A percentile compares a stretch with the other conserved stretches of the same genome.
These are phyloP conservation scores for Pseudofabraea citricarpa DNA, from an alignment of 2,329 filamentous ascomycete genomes.

Conservation along the genomic window DNA sequence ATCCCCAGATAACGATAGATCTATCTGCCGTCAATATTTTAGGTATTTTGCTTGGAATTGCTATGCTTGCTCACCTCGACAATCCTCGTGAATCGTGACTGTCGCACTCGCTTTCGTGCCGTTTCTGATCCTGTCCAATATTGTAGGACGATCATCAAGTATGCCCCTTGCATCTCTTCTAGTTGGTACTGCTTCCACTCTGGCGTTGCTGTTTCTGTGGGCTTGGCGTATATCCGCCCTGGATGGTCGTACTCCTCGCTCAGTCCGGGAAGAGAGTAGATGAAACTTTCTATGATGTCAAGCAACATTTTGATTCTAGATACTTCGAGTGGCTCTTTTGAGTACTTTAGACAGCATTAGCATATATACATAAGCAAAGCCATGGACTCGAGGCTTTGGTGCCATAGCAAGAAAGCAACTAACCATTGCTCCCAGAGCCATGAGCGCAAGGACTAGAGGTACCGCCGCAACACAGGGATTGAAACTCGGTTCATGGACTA, in stretches of 20 bases:
- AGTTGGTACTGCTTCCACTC: conserved; percentile 26
- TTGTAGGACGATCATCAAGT: conserved; percentile 26
- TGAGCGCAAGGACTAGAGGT: conserved; percentile 23
- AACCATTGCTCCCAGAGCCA: conserved; percentile 27
- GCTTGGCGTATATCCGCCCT: conserved; percentile 18
- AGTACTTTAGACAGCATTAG: conserved; percentile 23
- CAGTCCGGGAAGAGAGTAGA: conserved; percentile 22
- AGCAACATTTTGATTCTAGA: conserved; percentile 18
- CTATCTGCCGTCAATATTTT: conserved; percentile 12
- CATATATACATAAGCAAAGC: too few species aligned
- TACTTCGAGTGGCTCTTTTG: conserved; percentile 16
- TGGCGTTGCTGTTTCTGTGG: conserved; percentile 15
- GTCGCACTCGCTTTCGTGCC: conserved; percentile 23
- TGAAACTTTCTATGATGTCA: conserved; percentile 22
- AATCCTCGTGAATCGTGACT: conserved; percentile 23
- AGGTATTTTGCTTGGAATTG: not conserved
- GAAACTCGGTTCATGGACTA: conserved; percentile 26
- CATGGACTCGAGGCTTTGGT: too few species aligned
- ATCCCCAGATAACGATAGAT: conserved; percentile 23
- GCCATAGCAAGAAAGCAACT: conserved; percentile 4
- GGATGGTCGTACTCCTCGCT: conserved; percentile 24
- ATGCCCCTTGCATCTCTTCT: conserved; percentile 27
- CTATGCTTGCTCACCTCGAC: conserved; percentile 17
- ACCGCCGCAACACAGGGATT: conserved; percentile 23
- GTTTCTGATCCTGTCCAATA: conserved; percentile 25